A percentile compares a stretch with the other conserved stretches of the same genome.
These are phyloP conservation scores for Flaveria sonorensis DNA, from an alignment of 129 eudicot genomes.

Conservation along the genomic window DNA sequence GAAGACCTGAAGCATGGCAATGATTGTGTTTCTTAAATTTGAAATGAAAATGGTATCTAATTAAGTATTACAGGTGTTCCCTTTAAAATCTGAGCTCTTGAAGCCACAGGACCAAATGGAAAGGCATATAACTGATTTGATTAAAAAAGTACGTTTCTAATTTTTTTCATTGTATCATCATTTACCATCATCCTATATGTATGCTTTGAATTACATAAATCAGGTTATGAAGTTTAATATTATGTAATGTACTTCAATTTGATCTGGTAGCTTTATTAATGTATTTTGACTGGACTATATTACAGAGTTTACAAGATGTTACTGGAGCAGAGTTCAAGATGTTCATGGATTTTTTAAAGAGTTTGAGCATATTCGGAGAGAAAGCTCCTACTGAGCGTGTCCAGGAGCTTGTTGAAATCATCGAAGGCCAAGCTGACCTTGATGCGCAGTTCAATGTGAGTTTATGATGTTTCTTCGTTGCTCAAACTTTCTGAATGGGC, in stretches of 20 bases:
- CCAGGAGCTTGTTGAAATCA: slow-evolving; percentile 78
- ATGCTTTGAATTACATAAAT: too few relatives aligned
- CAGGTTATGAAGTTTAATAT: background rate
- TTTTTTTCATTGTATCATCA: background rate
- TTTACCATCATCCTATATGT: background rate
- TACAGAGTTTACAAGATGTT: slow-evolving; percentile 93
- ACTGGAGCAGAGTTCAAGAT: slow-evolving; percentile 88
- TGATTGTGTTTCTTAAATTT: background rate
- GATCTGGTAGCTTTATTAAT: background rate
- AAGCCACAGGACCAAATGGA: slow-evolving; percentile 95
- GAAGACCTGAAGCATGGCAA: slow-evolving; percentile 4
- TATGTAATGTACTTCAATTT: background rate
- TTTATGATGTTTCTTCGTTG: slow-evolving; percentile 15
- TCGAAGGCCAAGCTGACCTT: slow-evolving; percentile 91
- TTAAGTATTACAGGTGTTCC: slow-evolving; percentile 68
- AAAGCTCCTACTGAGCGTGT: slow-evolving; percentile 83
- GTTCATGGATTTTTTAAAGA: slow-evolving; percentile 86
- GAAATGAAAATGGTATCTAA: slow-evolving; percentile 2
- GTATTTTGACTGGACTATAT: background rate
- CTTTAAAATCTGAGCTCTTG: slow-evolving; percentile 84
- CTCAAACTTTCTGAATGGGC: background rate
- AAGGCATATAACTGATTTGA: slow-evolving; percentile 88
- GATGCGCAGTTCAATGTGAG: slow-evolving; percentile 84
- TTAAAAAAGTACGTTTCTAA: slow-evolving; percentile 61
- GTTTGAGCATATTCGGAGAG: slow-evolving; percentile 84